These are phyloP conservation scores for Pleurotus pulmonarius DNA, from an alignment of 768 basidiomycete species.

Conservation along the genomic window DNA sequence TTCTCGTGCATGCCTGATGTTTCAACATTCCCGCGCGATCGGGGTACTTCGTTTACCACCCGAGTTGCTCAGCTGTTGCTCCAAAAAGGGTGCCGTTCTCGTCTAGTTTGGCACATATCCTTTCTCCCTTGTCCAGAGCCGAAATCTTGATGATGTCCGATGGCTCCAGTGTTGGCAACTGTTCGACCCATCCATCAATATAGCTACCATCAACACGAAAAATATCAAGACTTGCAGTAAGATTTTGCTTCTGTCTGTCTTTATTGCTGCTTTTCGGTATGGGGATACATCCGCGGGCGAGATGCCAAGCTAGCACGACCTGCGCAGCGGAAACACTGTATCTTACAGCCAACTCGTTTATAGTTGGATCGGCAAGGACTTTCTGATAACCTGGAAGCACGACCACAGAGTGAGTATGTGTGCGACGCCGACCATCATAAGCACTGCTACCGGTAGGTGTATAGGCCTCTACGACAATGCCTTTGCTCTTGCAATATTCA, in stretches of 20 bases:
- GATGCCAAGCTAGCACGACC: conserved; percentile 49
- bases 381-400: conserved; percentile 30
- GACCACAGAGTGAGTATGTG: not conserved
- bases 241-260: conserved; percentile 45
- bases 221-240: conserved; percentile 29
- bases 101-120: conserved; percentile 34
- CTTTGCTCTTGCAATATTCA: conserved; percentile 43
- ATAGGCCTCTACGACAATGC: conserved; percentile 47
- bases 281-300: conserved; percentile 38
- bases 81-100: conserved; percentile 30
- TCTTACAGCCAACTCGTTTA: conserved; percentile 41
- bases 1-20: too few species aligned
- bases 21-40: too few species aligned
- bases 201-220: not conserved
- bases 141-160: conserved; percentile 44
- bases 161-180: conserved; percentile 30
- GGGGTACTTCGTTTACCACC: conserved; percentile 21
- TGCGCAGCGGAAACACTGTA: conserved; percentile 43
- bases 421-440: too few species aligned
- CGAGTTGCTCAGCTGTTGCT: conserved; percentile 33
- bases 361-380: conserved; percentile 42
- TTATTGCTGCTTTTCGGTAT: conserved; percentile 46
- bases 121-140: conserved; percentile 37
- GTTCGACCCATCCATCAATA: not conserved
- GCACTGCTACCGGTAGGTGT: conserved; percentile 35